Percentiles rank a stretch among this genome's conserved stretches.
These are phyloP conservation scores for Diaporthe velutina DNA, from an alignment of 2,329 filamentous ascomycete genomes.

Conservation along the genomic window DNA sequence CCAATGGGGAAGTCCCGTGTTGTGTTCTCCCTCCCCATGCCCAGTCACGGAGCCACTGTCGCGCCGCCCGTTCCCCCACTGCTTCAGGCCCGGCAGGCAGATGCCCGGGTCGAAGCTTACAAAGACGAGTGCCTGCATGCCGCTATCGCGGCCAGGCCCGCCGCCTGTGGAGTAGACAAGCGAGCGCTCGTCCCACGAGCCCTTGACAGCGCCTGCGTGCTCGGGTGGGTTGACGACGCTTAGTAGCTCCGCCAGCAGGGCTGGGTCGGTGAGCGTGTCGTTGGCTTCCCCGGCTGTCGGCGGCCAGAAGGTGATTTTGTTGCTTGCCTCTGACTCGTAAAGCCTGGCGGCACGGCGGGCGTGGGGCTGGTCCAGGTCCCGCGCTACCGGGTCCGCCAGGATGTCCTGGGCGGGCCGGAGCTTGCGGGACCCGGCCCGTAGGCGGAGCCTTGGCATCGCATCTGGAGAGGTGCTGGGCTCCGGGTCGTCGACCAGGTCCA, in stretches of 20 bases:
- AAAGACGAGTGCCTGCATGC: constrained; percentile 53
- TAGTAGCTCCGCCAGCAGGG: constrained; percentile 52
- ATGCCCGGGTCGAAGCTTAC: constrained; percentile 58
- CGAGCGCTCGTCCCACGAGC: constrained; percentile 60
- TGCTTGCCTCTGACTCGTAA: constrained; percentile 42
- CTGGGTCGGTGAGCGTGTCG: constrained; percentile 40
- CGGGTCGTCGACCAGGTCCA: constrained; percentile 71
- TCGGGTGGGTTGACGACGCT: constrained; percentile 55
- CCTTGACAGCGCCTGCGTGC: constrained; percentile 52
- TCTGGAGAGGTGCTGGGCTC: constrained; percentile 28
- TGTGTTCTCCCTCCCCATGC: neutral
- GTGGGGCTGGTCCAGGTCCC: constrained; percentile 31
- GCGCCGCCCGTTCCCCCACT: constrained; percentile 42
- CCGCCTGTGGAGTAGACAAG: constrained; percentile 58
- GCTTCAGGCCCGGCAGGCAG: constrained; percentile 45
- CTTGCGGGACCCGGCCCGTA: constrained; percentile 57
- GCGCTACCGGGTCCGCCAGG: neutral
- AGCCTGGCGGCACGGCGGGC: constrained; percentile 41
- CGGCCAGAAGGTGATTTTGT: constrained; percentile 51
- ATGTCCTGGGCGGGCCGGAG: constrained; percentile 47
- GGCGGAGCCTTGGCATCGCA: constrained; percentile 59
- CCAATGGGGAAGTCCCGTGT: neutral
- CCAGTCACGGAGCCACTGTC: neutral
- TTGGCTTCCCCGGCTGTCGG: constrained; percentile 49
- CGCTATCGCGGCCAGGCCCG: constrained; percentile 37